A percentile compares a stretch with the other conserved stretches of the same genome.
phyloP scores from a whole-genome alignment of 2,329 filamentous ascomycete species.

The Trichoderma gracile region DNA sequence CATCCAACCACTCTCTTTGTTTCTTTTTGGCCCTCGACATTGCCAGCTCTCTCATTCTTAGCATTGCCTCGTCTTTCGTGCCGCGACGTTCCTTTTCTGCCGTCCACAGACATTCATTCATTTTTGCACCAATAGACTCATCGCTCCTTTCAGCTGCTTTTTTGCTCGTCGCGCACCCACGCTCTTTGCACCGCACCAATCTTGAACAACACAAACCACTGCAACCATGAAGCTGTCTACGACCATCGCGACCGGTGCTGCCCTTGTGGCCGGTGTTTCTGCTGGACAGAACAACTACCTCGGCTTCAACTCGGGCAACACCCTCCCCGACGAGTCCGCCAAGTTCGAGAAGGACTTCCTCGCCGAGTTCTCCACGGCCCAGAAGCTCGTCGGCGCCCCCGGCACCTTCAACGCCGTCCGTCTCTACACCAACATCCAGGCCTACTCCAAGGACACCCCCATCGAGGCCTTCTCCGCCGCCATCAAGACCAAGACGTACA shows the following conservation, averaged over 20 bases:
- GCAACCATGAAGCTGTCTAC: constrained; percentile 51
- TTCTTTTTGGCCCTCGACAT: neutral
- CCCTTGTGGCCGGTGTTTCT: constrained; percentile 44
- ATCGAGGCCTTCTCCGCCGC: constrained; percentile 77
- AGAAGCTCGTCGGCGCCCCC: constrained; percentile 44
- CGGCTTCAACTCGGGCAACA: constrained; percentile 56
- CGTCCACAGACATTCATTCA: constrained; percentile 14
- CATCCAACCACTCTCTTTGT: constrained; percentile 1
- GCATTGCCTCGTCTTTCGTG: constrained; percentile 19
- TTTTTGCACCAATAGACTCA: constrained; percentile 12
- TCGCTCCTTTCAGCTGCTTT: constrained; percentile 3
- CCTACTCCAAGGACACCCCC: constrained; percentile 69
- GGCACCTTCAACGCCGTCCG: constrained; percentile 60
- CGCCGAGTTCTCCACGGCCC: constrained; percentile 47
- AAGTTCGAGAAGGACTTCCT: constrained; percentile 55
- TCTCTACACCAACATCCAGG: constrained; percentile 68
- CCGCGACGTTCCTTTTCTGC: constrained; percentile 15
- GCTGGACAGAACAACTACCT: constrained; percentile 50
- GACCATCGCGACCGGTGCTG: constrained; percentile 40
- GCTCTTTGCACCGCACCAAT: constrained; percentile 1
- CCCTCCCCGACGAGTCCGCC: constrained; percentile 48
- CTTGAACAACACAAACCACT: neutral
- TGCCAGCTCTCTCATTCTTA: constrained; percentile 13
- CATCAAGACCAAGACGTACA: constrained; percentile 57
- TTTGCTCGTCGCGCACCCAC: constrained; percentile 7